phyloP scores from a whole-genome alignment of 2,329 filamentous ascomycete species.

The Fusarium siculi region DNA sequence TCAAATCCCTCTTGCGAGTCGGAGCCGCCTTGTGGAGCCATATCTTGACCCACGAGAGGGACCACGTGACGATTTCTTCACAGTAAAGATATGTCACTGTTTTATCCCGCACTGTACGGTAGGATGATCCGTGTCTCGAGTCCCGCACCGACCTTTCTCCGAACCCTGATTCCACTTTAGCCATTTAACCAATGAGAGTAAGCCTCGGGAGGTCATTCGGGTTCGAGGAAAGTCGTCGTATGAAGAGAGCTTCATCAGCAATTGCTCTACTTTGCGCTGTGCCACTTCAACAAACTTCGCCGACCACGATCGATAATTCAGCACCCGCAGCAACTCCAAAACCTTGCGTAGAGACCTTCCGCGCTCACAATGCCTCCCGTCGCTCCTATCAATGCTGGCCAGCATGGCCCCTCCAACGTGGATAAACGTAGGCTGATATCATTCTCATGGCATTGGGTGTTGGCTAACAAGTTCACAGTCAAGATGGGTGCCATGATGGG shows the following conservation, averaged over 20 bases:
- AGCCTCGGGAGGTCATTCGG: slow-evolving; percentile 18
- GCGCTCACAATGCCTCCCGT: slow-evolving; percentile 54
- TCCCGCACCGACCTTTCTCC: slow-evolving; percentile 45
- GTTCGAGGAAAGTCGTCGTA: slow-evolving; percentile 28
- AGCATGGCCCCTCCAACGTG: slow-evolving; percentile 61
- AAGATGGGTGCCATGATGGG: slow-evolving; percentile 99
- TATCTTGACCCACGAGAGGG: slow-evolving; percentile 45
- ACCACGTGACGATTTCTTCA: slow-evolving; percentile 50
- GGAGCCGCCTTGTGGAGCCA: slow-evolving; percentile 40
- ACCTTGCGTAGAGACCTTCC: background rate
- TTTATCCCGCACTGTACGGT: slow-evolving; percentile 5
- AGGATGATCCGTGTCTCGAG: slow-evolving; percentile 23
- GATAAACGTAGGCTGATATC: slow-evolving; percentile 61
- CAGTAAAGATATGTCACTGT: slow-evolving; percentile 37
- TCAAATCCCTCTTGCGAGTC: slow-evolving; percentile 41
- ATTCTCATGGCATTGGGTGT: slow-evolving; percentile 5
- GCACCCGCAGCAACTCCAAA: background rate
- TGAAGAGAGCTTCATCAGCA: slow-evolving; percentile 34
- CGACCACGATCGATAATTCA: background rate
- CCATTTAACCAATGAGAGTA: slow-evolving; percentile 42
- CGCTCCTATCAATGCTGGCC: slow-evolving; percentile 53
- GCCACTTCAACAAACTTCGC: slow-evolving; percentile 1
- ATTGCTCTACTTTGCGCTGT: slow-evolving; percentile 18
- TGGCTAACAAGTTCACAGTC: slow-evolving; percentile 44
- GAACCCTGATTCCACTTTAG: slow-evolving; percentile 9